A percentile compares a stretch with the other conserved stretches of the same genome.
These are phyloP conservation scores for Tolypocladium capitatum DNA, from an alignment of 2,329 filamentous ascomycete species.

Conservation along the genomic window DNA sequence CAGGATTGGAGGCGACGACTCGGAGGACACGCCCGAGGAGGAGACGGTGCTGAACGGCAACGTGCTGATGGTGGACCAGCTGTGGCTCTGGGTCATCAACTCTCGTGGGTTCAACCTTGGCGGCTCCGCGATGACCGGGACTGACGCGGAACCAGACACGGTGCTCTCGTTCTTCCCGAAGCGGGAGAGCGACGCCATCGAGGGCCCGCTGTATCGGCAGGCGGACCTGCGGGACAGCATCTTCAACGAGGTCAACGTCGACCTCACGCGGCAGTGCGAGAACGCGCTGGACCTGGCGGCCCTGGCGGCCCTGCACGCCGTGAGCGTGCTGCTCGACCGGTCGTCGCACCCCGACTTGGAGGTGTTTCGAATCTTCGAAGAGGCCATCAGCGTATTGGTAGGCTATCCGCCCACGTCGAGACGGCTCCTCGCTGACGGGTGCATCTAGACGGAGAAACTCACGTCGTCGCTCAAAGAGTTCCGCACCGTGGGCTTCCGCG, in stretches of 20 bases:
- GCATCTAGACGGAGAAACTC: conserved; percentile 42
- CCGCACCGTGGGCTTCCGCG: conserved; percentile 41
- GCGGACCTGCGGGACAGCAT: conserved; percentile 50
- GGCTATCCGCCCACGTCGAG: conserved; percentile 1
- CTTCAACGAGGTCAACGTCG: conserved; percentile 53
- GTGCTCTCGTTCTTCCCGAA: conserved; percentile 42
- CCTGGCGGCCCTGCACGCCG: conserved; percentile 46
- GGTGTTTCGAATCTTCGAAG: conserved; percentile 52
- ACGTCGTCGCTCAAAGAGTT: conserved; percentile 50
- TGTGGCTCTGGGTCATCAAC: conserved; percentile 49
- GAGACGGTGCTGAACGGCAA: conserved; percentile 37
- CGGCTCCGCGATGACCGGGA: background rate
- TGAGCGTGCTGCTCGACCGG: conserved; percentile 47
- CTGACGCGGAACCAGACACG: conserved; percentile 24
- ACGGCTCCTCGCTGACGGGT: background rate
- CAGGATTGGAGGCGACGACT: conserved; percentile 5
- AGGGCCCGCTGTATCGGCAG: conserved; percentile 43
- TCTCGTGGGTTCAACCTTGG: conserved; percentile 27
- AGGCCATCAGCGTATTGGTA: conserved; percentile 50
- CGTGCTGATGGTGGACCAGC: conserved; percentile 52
- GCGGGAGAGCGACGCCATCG: conserved; percentile 38
- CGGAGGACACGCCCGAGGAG: conserved; percentile 15
- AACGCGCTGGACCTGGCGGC: conserved; percentile 50
- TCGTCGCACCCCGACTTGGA: conserved; percentile 48
- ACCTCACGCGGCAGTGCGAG: conserved; percentile 47